Evolutionary conservation across 306 rosid species (phyloP), one percentile per base, ranked within the genome.

Genomic region (Vicia sativa): DNA sequence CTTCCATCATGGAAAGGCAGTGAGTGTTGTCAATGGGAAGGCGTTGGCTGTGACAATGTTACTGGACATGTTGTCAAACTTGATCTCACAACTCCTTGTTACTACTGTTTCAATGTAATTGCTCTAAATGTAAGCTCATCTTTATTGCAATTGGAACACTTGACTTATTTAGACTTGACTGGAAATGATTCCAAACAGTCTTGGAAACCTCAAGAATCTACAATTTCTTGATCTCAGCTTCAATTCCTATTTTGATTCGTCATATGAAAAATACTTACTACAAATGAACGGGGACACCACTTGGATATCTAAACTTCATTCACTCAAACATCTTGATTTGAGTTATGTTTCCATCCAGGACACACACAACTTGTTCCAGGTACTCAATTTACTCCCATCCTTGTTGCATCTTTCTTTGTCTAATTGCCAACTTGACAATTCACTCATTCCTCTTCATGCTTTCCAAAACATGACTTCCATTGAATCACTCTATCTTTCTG

Each of bases 1-100:
- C 74, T 78, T 55, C 56, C 80, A 15, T 56, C 74, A 2, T 62
- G 81, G 74, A 7, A 62, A 23, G 61, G 69, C 1, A 55, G 12
- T 2, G 13, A 71, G 6, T 71, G 74, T 10, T 77, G 81, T 14
- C 68, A 53, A 19, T 78, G 82, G 82, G 9, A 49, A n/a, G 78
- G 82, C 0, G 43, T 78, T 5, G 31, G 12, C 0, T 78, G 82
- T 5, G 48, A 67, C 56, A 53, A 57, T 18, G 11, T 43, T 12
- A 67, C 75, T 2, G 62, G 67, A 1, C 74, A 53, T 34, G 82
- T 78, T 25, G 37, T 59, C 61, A 66, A 13, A 18, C 78, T 81
- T 28, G 55, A 62, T 23, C 14, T 26, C 23, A 0, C 8, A 2
- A 28, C 1, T 45, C 43, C 29, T 45, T 66, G 43, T 7, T 26